Evolutionary conservation across 1,284 basidiomycete genomes (phyloP).

Genomic region (Veloboletus limbatus): DNA sequence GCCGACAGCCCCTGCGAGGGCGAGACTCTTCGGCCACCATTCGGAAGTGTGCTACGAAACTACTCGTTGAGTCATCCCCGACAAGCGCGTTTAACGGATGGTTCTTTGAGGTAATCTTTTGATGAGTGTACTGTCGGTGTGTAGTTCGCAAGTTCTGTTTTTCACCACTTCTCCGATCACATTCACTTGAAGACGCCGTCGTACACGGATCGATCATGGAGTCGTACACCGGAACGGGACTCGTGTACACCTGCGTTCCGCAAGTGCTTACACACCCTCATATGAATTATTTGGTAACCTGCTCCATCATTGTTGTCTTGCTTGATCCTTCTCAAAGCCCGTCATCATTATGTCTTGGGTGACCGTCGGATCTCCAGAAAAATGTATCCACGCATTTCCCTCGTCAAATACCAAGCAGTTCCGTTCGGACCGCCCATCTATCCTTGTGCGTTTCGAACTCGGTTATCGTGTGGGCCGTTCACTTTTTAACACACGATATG

Average conservation of each 20-base stretch:
- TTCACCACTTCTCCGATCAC: constrained; percentile 16
- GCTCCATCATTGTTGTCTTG: too few relatives aligned
- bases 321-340: background rate
- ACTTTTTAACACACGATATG: background rate
- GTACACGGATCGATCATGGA: constrained; percentile 4
- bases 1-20: background rate
- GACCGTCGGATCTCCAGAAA: background rate
- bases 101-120: constrained; percentile 15
- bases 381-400: background rate
- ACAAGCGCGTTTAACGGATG: background rate
- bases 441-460: background rate
- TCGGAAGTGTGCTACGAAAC: background rate
- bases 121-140: background rate
- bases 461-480: background rate
- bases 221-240: background rate
- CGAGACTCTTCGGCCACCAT: background rate
- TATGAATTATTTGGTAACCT: background rate
- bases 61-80: background rate
- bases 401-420: background rate
- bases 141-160: constrained; percentile 6
- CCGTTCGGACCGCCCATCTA: background rate
- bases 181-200: constrained; percentile 10
- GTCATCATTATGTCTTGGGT: background rate
- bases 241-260: too few relatives aligned
- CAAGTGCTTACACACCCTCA: background rate